Conservation (phyloP, 1,284 basidiomycete species). For the Phylloboletellus chloephorus region DNA sequence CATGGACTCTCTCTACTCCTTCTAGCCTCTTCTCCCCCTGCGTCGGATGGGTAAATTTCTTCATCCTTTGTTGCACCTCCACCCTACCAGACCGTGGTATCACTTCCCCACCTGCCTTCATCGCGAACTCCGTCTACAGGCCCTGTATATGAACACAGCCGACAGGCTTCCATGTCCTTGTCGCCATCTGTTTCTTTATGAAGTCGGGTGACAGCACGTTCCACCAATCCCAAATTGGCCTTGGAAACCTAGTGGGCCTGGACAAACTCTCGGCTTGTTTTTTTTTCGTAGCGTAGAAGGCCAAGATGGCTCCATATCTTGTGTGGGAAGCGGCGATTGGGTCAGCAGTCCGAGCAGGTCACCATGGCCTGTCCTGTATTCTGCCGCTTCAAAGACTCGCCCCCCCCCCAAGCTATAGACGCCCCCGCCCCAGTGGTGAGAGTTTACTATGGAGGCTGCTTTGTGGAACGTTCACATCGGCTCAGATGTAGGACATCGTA, state of each 20-base stretch:
- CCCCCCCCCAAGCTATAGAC: conserved; percentile 55
- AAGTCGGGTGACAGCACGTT: conserved; percentile 31
- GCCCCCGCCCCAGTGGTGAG: conserved; percentile 56
- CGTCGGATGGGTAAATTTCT: conserved; percentile 12
- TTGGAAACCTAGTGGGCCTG: conserved; percentile 38
- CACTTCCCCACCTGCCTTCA: conserved; percentile 2
- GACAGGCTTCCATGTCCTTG: conserved; percentile 11
- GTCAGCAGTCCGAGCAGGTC: conserved; percentile 7
- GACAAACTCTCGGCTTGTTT: conserved; percentile 18
- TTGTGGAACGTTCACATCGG: conserved; percentile 74
- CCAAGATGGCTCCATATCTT: conserved; percentile 43
- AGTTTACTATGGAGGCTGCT: conserved; percentile 69
- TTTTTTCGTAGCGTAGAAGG: conserved; percentile 22
- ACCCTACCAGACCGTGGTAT: conserved; percentile 43
- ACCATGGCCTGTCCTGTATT: conserved; percentile 21
- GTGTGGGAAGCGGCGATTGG: conserved; percentile 30
- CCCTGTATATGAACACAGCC: neutral
- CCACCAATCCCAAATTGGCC: conserved; percentile 56
- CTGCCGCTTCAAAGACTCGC: conserved; percentile 24
- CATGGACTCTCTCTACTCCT: conserved; percentile 1
- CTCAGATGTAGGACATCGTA: conserved; percentile 65
- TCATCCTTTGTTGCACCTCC: conserved; percentile 44
- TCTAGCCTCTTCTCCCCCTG: neutral
- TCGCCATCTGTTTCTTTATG: conserved; percentile 11
- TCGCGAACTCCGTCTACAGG: conserved; percentile 6